These are phyloP conservation scores for Microdochium bolleyi DNA, from an alignment of 2,329 filamentous ascomycete genomes.

Conservation along the genomic window DNA sequence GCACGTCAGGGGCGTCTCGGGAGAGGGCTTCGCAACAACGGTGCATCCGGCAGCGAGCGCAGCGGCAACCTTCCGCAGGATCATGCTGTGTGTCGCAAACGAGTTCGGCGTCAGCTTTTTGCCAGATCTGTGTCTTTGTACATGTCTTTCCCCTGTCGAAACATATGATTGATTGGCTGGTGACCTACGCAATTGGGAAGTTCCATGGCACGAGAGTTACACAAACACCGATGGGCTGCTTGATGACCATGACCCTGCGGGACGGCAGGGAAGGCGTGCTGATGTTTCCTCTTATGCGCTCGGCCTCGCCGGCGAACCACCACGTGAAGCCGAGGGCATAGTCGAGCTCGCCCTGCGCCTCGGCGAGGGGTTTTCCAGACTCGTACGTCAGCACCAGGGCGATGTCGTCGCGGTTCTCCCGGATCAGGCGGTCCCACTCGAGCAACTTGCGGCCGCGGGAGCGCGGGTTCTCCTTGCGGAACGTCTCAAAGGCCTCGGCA, in stretches of 20 bases:
- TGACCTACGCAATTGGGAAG: slow-evolving; percentile 39
- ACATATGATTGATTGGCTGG: too few species aligned
- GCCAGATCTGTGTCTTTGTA: too few species aligned
- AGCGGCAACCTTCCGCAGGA: slow-evolving; percentile 39
- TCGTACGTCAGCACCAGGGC: slow-evolving; percentile 59
- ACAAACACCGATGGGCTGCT: slow-evolving; percentile 58
- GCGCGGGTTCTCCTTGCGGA: background rate
- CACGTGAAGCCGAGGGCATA: slow-evolving; percentile 54
- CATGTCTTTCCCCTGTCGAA: too few species aligned
- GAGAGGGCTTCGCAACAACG: slow-evolving; percentile 25
- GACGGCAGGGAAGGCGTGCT: slow-evolving; percentile 51
- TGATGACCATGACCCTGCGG: slow-evolving; percentile 54
- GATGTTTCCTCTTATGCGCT: slow-evolving; percentile 48
- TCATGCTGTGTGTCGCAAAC: slow-evolving; percentile 25
- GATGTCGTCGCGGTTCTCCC: background rate
- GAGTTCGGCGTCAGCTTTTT: too few species aligned
- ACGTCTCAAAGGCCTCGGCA: background rate
- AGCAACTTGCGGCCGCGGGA: background rate
- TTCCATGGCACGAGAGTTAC: slow-evolving; percentile 60
- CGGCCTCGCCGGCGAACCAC: slow-evolving; percentile 57
- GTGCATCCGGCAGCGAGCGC: slow-evolving; percentile 29
- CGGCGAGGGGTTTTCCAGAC: slow-evolving; percentile 58
- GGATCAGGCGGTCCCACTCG: background rate
- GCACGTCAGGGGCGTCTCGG: slow-evolving; percentile 23
- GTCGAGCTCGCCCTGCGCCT: slow-evolving; percentile 49